Conservation (phyloP, 306 rosid species). For the Dryas drummondii region DNA sequence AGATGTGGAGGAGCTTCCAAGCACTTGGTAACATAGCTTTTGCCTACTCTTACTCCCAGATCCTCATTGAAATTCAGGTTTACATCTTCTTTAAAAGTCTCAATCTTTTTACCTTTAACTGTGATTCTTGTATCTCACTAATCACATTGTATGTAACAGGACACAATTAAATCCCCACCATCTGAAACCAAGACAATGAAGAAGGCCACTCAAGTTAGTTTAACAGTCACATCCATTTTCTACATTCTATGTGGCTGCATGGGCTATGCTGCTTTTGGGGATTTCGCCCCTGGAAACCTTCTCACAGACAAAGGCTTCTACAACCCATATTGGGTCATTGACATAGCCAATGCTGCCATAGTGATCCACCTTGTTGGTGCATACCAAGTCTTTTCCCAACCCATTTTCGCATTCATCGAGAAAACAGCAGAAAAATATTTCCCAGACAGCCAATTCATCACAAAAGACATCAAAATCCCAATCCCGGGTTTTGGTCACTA, state of each 20-base stretch:
- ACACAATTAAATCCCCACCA: conserved; percentile 60
- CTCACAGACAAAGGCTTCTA: conserved; percentile 57
- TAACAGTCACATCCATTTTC: conserved; percentile 53
- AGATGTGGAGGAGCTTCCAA: conserved; percentile 75
- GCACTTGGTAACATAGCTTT: conserved; percentile 89
- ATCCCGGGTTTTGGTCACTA: conserved; percentile 29
- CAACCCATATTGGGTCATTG: conserved; percentile 64
- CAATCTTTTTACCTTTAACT: background rate
- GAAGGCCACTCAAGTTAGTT: conserved; percentile 45
- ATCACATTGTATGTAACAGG: conserved; percentile 35
- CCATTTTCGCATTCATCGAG: conserved; percentile 55
- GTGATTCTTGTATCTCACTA: background rate
- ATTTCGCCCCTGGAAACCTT: conserved; percentile 62
- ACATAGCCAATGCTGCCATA: conserved; percentile 73
- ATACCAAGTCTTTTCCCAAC: conserved; percentile 68
- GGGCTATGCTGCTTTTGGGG: conserved; percentile 75
- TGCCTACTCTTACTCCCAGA: conserved; percentile 81
- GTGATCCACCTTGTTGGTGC: conserved; percentile 77
- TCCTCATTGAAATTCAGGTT: conserved; percentile 91
- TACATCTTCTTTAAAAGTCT: background rate
- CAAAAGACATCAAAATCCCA: conserved; percentile 37
- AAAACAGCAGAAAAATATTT: conserved; percentile 25
- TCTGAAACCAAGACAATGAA: conserved; percentile 68
- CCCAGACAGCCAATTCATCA: conserved; percentile 45
- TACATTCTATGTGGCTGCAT: conserved; percentile 73